Evolutionary conservation across 140 eudicot genomes (phyloP).

Genomic region (Flaveria floridana): DNA sequence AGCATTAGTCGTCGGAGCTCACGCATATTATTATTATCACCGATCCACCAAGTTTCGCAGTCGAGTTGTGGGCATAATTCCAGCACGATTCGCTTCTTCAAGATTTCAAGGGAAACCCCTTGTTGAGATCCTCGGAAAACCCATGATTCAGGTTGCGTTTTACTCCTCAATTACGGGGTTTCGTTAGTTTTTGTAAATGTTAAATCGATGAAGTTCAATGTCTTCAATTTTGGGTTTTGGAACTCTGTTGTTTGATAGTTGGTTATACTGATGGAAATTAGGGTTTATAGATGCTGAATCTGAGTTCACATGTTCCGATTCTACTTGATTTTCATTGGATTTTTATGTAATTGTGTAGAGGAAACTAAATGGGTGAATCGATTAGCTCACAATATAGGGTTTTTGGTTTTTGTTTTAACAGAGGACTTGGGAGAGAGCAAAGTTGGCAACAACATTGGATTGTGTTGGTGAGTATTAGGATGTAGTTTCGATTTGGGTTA

Average conservation of each 20-base stretch:
- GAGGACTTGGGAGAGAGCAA: conserved; percentile 99
- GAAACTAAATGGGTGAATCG: not conserved
- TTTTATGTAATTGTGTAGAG: conserved; percentile 13
- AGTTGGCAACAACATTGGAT: conserved; percentile 74
- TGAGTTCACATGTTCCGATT: conserved; percentile 1
- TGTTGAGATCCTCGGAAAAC: conserved; percentile 52
- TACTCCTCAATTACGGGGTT: not conserved
- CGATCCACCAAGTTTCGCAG: conserved; percentile 49
- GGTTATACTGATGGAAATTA: not conserved
- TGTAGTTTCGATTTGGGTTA: not conserved
- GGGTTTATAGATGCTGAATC: conserved; percentile 3
- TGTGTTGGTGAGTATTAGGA: conserved; percentile 58
- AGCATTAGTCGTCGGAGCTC: not conserved
- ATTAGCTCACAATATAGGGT: conserved; percentile 2
- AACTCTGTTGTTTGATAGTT: not conserved
- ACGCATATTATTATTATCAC: conserved; percentile 11
- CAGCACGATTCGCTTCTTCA: conserved; percentile 75
- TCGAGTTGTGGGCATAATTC: conserved; percentile 82
- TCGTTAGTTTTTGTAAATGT: not conserved
- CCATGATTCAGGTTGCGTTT: conserved; percentile 69
- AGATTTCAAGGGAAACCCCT: conserved; percentile 75
- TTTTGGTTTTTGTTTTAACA: conserved; percentile 29
- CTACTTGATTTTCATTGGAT: not conserved
- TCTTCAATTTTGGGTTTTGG: not conserved
- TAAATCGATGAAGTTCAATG: too few relatives aligned